Percentiles rank a stretch among this genome's conserved stretches.
Evolutionary conservation across 805 yeast species (phyloP).

Genomic region (Saturnispora zaruensis): DNA sequence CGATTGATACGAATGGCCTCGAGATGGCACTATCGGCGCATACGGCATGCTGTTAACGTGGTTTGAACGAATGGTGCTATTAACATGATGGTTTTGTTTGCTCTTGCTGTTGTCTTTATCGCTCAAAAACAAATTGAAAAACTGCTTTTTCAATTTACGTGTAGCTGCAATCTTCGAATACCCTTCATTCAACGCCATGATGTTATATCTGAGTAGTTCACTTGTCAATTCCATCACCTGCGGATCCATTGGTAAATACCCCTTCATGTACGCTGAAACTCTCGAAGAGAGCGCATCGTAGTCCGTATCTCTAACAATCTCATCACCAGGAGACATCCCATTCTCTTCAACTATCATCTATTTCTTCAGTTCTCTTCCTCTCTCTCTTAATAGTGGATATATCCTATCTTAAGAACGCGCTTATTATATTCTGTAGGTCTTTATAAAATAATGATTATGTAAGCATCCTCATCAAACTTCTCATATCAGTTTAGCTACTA

Average conservation of each 20-base stretch:
- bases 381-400: no score
- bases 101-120: not conserved
- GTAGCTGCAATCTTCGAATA: conserved; percentile 25
- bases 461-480: not conserved
- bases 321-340: conserved; percentile 10
- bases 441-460: not conserved
- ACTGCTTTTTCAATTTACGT: conserved; percentile 33
- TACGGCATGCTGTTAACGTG: not conserved
- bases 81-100: not conserved
- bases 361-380: no score
- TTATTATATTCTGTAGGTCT: not conserved
- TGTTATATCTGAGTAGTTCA: conserved; percentile 32
- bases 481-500: not conserved
- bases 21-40: not conserved
- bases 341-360: not conserved
- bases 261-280: conserved; percentile 39
- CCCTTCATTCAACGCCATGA: conserved; percentile 29
- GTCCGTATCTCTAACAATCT: conserved; percentile 39
- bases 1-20: not conserved
- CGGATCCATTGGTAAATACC: conserved; percentile 37
- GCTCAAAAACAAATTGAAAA: conserved; percentile 25
- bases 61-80: not conserved
- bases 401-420: not conserved
- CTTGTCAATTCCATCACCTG: conserved; percentile 26
- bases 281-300: conserved; percentile 65